These are phyloP conservation scores for Mallotus repandus DNA, from an alignment of 441 rosid genomes.

Conservation along the genomic window DNA sequence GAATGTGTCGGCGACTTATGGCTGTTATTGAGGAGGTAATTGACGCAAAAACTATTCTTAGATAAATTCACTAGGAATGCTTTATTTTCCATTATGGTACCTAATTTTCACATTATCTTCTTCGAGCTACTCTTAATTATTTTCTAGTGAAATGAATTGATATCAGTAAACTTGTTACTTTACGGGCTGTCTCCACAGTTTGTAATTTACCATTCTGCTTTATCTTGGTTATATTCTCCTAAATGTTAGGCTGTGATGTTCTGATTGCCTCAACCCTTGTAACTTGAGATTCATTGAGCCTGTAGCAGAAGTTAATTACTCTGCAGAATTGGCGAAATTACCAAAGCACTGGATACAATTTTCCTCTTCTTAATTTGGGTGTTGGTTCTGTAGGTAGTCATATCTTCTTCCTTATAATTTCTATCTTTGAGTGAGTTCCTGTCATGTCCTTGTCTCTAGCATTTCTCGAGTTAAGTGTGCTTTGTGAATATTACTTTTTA, in stretches of 20 bases:
- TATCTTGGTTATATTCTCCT: not conserved
- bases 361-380: not conserved
- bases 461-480: not conserved
- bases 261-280: not conserved
- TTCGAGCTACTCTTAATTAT: not conserved
- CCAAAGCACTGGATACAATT: not conserved
- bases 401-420: not conserved
- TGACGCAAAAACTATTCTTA: not conserved
- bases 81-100: not conserved
- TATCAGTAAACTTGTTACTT: not conserved
- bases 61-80: slow-evolving; percentile 1
- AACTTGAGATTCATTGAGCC: not conserved
- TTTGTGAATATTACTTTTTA: not conserved
- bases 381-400: not conserved
- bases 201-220: not conserved
- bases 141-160: not conserved
- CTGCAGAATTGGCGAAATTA: not conserved
- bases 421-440: not conserved
- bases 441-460: not conserved
- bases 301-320: not conserved
- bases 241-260: not conserved
- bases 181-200: not conserved
- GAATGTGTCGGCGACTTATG: slow-evolving; percentile 87
- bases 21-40: slow-evolving; percentile 83
- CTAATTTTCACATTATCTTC: not conserved